Evolutionary conservation across 768 basidiomycete genomes (phyloP), one percentile per base, ranked within the genome.

Genomic region (Mycena galericulata): DNA sequence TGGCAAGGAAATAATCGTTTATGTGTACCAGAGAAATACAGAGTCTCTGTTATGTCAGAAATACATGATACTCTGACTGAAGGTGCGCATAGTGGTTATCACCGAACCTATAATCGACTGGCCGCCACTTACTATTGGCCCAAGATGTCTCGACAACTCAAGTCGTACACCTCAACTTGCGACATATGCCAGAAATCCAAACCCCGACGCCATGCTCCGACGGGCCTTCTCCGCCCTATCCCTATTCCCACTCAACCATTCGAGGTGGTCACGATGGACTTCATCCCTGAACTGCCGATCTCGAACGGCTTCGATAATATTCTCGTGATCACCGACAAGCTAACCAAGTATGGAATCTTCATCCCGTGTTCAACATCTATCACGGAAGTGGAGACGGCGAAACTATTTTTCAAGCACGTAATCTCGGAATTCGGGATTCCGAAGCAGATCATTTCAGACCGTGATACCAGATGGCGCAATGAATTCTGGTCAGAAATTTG

Each of bases 211-310:
- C 77, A 79, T 55, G 62, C 72, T 20, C 79, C 79, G 1, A 71
- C 74, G 27, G 83, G 84, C 0, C 32, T 75, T 12, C 63, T 84
- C 40, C 70, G 78, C 46, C 76, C 79, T 17, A 73, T 83, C 65
- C 74, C 74, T 20, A 76, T 81, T 24, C 81, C 81, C 1, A 6
- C 51, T 2, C 66, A 66, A 36, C 34, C 34, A 36, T 36, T 36
- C 14, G 34, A 36, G 34, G 34, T 36, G 8, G 8, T 36, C 14
- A 62, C 70, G 0, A 80, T 82, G 78, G 81, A 83, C 55, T 79
- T 81, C 27, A 79, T 84, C 1, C 74, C 76, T 1, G 76, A 79
- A 15, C 73, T 84, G 5, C 82, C 82, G 0, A 11, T 43, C 0
- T 79, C 77, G 12, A 47, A 75, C 2, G 80, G 77, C 1, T 80